Percentiles rank a stretch among this genome's conserved stretches.
Conservation (phyloP, 2,329 filamentous ascomycete species). For the Calonectria honghensis region DNA sequence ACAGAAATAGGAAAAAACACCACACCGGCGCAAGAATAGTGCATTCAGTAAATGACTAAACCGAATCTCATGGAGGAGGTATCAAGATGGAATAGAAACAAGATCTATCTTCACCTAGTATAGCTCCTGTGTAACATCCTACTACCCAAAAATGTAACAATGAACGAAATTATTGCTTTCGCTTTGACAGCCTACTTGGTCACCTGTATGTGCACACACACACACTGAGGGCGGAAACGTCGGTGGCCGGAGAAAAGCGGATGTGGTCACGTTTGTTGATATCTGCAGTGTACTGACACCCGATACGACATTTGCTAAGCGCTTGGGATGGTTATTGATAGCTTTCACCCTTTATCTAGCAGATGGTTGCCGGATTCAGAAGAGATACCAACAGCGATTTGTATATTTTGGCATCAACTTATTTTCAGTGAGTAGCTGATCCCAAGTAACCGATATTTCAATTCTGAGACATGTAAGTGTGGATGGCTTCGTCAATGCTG, state of each 20-base stretch:
- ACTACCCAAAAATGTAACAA: no score
- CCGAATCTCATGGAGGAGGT: no score
- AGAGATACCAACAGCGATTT: neutral
- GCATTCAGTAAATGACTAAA: no score
- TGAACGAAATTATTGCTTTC: no score
- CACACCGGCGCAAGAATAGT: neutral
- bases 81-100: neutral
- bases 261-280: neutral
- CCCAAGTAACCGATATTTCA: neutral
- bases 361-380: neutral
- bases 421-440: neutral
- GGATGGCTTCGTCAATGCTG: neutral
- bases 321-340: neutral
- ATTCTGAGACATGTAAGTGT: neutral
- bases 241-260: slow-evolving; percentile 9
- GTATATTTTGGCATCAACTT: neutral
- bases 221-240: neutral
- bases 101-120: no score
- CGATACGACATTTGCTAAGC: neutral
- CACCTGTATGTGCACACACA: neutral
- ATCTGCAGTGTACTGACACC: neutral
- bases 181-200: neutral
- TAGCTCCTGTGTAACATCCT: neutral
- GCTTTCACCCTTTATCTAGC: neutral
- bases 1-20: neutral